phyloP scores from a whole-genome alignment of 2,329 filamentous ascomycete genomes.

The Penicillium sp. region DNA sequence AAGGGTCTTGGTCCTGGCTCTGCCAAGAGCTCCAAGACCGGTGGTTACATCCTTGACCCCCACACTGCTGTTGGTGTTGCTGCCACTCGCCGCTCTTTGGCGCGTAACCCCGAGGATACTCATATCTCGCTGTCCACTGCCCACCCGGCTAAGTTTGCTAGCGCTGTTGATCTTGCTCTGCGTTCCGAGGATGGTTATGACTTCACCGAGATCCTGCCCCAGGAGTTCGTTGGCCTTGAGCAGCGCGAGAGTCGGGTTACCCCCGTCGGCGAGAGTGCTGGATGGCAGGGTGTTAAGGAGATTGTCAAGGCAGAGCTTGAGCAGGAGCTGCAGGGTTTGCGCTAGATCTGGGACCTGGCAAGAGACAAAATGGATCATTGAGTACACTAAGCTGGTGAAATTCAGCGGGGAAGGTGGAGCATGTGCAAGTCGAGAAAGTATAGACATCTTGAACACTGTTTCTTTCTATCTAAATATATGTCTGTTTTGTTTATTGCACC shows the following conservation, averaged over 20 bases:
- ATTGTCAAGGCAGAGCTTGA: conserved; percentile 1
- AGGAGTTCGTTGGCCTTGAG: conserved; percentile 78
- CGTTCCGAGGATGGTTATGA: conserved; percentile 69
- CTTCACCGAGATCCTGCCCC: conserved; percentile 75
- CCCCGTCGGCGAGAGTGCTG: neutral
- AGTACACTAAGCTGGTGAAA: neutral
- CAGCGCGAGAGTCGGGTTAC: conserved; percentile 45
- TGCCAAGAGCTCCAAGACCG: conserved; percentile 43
- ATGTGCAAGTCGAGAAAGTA: neutral
- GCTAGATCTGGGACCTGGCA: neutral
- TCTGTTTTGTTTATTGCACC: neutral
- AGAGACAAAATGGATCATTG: too few species aligned
- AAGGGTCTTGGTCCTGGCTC: conserved; percentile 37
- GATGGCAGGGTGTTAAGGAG: conserved; percentile 3
- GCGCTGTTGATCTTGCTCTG: conserved; percentile 78
- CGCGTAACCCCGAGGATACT: conserved; percentile 52
- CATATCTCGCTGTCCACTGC: conserved; percentile 90
- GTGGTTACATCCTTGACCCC: conserved; percentile 83
- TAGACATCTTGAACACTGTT: neutral
- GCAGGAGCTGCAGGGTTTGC: neutral
- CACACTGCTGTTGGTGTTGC: conserved; percentile 86
- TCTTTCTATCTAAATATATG: neutral
- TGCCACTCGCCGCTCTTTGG: conserved; percentile 69
- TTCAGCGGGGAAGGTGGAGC: neutral
- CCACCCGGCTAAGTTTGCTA: conserved; percentile 91